Base-by-base conservation (phyloP, 2,329 filamentous ascomycete species). In the Teratosphaeria zuluensis region DNA sequence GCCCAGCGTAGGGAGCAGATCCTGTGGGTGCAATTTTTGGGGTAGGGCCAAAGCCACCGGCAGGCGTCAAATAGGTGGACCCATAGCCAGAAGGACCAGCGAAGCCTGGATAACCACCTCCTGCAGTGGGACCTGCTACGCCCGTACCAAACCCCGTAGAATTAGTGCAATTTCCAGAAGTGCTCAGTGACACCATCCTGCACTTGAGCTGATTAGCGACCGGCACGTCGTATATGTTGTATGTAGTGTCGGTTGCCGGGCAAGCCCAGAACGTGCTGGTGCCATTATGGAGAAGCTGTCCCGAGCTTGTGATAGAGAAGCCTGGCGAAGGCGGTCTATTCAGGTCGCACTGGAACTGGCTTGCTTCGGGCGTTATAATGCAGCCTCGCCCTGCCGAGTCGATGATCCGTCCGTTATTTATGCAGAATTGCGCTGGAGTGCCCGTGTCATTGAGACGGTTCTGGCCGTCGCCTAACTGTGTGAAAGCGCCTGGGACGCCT, bases 261-360 rank as follows among this genome's bases (percentile, higher is more conserved):
- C 85, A 88, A 54, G 83, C 80, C 66, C 81, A 82, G 69, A 87
- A 87, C 31, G 72, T 72, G 3, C 74, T 69, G 64, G 69, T 64
- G 30, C 83, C 83, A 57, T 80, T 72, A 30, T 78, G 79, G 51
- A 53, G n/a, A 4, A 62, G 72, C 75, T 57, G 46, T 16, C 56
- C 56, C 19, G 21, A 52, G 28, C 31, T 35, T 4, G 28, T 24
- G 58, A 86, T 76, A 6, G 75, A 73, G 71, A 86, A 87, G 30
- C 83, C 84, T 32, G 75, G 66, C 30, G 75, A 77, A 8, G 81
- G 78, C 14, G 66, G 62, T 19, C 79, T 80, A 46, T 80, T 79
- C 30, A 66, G 62, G 62, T 88, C 84, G 65, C 85, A 86, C 68
- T 86, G 83, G 59, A 84, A 80, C 54, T 85, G 80, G 33, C 76